phyloP scores from a whole-genome alignment of 495 filamentous ascomycete species.

The Venustampulla echinocandica region DNA sequence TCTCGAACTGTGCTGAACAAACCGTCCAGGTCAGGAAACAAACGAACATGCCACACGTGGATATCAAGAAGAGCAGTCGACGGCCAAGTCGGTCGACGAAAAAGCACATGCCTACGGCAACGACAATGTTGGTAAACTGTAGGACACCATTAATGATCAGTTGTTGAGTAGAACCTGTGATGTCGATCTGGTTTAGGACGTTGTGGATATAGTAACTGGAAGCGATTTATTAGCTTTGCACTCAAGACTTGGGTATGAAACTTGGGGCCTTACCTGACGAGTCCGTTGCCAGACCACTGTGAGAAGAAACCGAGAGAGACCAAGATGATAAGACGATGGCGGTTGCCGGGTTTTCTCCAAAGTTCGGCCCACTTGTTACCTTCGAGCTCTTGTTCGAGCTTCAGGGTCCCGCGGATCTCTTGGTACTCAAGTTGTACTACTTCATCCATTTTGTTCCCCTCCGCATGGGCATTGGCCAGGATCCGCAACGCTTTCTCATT shows the following conservation, averaged over 20 bases:
- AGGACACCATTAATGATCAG: slow-evolving; percentile 37
- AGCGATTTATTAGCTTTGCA: background rate
- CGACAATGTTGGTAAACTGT: slow-evolving; percentile 32
- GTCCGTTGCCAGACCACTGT: slow-evolving; percentile 41
- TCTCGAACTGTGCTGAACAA: slow-evolving; percentile 21
- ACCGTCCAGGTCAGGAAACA: slow-evolving; percentile 30
- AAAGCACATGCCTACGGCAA: slow-evolving; percentile 33
- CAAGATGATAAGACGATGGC: slow-evolving; percentile 26
- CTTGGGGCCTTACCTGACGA: slow-evolving; percentile 23
- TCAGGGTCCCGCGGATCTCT: slow-evolving; percentile 34
- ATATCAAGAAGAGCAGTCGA: slow-evolving; percentile 29
- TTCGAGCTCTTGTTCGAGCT: slow-evolving; percentile 37
- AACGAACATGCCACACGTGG: slow-evolving; percentile 29
- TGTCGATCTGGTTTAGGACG: slow-evolving; percentile 21
- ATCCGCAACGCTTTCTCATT: slow-evolving; percentile 20
- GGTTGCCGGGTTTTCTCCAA: slow-evolving; percentile 25
- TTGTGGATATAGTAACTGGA: slow-evolving; percentile 35
- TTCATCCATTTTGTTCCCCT: slow-evolving; percentile 8
- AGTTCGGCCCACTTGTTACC: slow-evolving; percentile 20
- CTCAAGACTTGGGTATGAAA: background rate
- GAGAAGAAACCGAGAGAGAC: slow-evolving; percentile 29
- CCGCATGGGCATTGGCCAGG: slow-evolving; percentile 22
- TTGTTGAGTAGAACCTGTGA: slow-evolving; percentile 20
- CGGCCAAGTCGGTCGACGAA: slow-evolving; percentile 32
- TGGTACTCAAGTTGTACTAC: slow-evolving; percentile 19